Evolutionary conservation across 495 filamentous ascomycete species (phyloP), one percentile per base, ranked within the genome.

Genomic region (Trichoderma parareesei): DNA sequence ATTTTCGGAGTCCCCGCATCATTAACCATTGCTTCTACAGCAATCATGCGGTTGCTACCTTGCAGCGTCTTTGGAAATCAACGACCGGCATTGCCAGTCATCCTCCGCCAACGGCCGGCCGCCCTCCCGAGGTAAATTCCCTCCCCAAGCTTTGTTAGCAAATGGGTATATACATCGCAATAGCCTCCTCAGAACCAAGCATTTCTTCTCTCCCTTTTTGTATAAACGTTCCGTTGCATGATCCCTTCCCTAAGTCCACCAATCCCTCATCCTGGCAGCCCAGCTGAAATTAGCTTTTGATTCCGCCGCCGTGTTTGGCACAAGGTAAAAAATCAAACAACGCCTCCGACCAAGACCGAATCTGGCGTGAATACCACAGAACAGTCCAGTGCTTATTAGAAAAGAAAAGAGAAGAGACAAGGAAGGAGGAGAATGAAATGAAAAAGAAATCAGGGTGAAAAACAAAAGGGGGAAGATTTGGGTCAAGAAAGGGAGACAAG

Each of bases 111-210:
- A 14, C 20, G 53, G 11, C 11, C 18, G 53, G 53, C 53, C 18
- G 13, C 11, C 20, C 20, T 57, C 33, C 53, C 6, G 37, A 57
- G 27, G 27, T 27, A 27, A 27, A 27, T 27, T 46, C 20, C 27
- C 53, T 14, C 27, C 53, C 53, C 53, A 57, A 57, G 53, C 53
- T 57, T 57, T 37, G 27, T 57, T 33, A 57, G 53, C 53, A 57
- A 57, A 57, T 57, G 53, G 53, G 53, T 57, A 57, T 57, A 57
- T 57, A 57, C 53, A 27, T 27, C 27, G 2, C 53, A 57, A 20
- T 57, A 57, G 48, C 48, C n/a, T 55, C 53, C 27, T 57, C 27
- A 57, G 11, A 57, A 57, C 10, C 53, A 57, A 57, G 53, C 53
- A 35, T 57, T 11, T 57, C 53, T 35, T 57, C 53, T 35, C 18